phyloP scores from a whole-genome alignment of 176 grass and related monocot species.

The Carex parvula region DNA sequence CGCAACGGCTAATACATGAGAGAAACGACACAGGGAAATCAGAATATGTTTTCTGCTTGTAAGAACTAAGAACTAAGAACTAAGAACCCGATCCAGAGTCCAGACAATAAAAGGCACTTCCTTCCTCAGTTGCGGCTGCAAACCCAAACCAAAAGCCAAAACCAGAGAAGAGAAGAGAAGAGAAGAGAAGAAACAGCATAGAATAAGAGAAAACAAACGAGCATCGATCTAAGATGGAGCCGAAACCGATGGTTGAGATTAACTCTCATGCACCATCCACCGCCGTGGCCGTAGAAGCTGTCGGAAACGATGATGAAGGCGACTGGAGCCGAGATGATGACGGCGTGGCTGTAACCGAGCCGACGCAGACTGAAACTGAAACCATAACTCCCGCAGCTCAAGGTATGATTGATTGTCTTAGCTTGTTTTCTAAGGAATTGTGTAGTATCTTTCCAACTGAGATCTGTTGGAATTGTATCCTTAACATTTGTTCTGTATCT shows the following conservation, averaged over 20 bases:
- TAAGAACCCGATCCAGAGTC: neutral
- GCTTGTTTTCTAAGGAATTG: neutral
- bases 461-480: constrained; percentile 3
- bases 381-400: neutral
- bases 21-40: neutral
- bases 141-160: neutral
- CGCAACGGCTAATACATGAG: neutral
- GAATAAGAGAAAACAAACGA: neutral
- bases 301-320: neutral
- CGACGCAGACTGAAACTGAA: constrained; percentile 7
- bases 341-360: constrained; percentile 9
- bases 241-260: constrained; percentile 8
- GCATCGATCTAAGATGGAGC: constrained; percentile 16
- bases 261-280: too few relatives aligned
- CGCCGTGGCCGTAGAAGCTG: too few relatives aligned
- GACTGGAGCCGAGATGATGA: constrained; percentile 68
- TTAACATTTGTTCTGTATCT: neutral
- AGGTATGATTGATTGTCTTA: constrained; percentile 17
- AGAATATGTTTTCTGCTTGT: neutral
- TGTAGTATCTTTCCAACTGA: neutral
- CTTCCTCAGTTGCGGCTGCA: neutral
- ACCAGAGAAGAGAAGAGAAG: neutral
- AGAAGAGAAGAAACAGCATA: neutral
- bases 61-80: too few relatives aligned
- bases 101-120: neutral